These are phyloP conservation scores for Musa itinerans DNA, from an alignment of 176 grass and related monocot genomes.

Conservation along the genomic window DNA sequence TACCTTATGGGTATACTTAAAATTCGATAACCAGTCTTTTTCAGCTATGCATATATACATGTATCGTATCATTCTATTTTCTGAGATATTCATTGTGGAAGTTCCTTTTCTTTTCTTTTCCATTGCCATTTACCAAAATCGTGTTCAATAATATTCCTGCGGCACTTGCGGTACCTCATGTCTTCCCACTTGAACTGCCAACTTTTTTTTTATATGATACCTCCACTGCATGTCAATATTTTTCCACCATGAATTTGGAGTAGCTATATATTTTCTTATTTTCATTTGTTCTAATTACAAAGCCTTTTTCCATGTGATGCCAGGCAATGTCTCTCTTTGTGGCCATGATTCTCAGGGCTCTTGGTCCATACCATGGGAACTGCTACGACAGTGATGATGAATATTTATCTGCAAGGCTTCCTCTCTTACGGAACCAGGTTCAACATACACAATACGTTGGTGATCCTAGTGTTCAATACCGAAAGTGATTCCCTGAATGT, in stretches of 20 bases:
- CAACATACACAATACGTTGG: neutral
- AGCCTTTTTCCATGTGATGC: neutral
- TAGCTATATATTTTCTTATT: neutral
- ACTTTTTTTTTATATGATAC: too few relatives aligned
- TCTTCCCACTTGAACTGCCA: too few relatives aligned
- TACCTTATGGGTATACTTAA: too few relatives aligned
- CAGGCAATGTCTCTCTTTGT: constrained; percentile 2
- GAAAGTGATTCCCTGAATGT: neutral
- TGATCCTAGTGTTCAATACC: neutral
- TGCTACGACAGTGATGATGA: constrained; percentile 9
- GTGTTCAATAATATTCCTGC: too few relatives aligned
- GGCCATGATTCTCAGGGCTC: constrained; percentile 13
- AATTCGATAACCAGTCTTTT: too few relatives aligned
- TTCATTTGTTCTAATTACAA: neutral
- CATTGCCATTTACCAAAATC: too few relatives aligned
- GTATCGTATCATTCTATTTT: too few relatives aligned
- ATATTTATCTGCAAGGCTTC: constrained; percentile 2
- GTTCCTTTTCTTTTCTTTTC: too few relatives aligned
- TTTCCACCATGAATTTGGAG: neutral
- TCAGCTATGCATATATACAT: too few relatives aligned
- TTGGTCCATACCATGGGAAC: neutral
- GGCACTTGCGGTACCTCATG: too few relatives aligned
- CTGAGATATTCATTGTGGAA: too few relatives aligned
- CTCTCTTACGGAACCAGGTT: constrained; percentile 2
- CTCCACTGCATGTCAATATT: too few relatives aligned